Percentiles rank a stretch among this genome's conserved stretches.
Conservation (phyloP, 2,329 filamentous ascomycete species). For the Nemania sp. region DNA sequence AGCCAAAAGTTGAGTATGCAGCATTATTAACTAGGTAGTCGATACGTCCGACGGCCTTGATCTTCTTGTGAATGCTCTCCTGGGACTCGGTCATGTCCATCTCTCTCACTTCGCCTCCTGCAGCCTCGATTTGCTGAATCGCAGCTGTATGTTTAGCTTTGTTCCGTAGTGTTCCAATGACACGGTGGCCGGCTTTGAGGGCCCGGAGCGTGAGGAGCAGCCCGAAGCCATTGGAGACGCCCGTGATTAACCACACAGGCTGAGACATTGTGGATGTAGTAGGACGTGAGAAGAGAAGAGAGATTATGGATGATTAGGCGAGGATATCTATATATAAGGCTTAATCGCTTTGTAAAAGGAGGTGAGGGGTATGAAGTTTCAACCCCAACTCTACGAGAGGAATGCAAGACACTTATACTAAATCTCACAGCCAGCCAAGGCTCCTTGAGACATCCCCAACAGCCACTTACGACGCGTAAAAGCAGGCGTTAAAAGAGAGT, state of each 20-base stretch:
- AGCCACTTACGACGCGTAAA: not conserved
- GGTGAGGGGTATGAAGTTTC: not conserved
- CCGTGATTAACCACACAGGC: conserved; percentile 51
- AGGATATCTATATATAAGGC: not conserved
- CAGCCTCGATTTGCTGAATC: conserved; percentile 45
- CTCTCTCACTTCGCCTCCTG: conserved; percentile 48
- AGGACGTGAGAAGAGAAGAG: not conserved
- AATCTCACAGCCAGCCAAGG: not conserved
- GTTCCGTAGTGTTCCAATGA: conserved; percentile 51
- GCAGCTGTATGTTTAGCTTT: conserved; percentile 42
- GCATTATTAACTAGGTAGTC: conserved; percentile 51
- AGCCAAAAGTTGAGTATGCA: conserved; percentile 44
- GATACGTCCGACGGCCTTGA: conserved; percentile 46
- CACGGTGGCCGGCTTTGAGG: conserved; percentile 49
- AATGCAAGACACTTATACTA: conserved; percentile 7
- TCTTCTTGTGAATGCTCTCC: conserved; percentile 45
- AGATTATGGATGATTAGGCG: not conserved
- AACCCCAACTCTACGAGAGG: not conserved
- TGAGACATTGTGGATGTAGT: conserved; percentile 40
- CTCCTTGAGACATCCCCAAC: not conserved
- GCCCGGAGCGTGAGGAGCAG: conserved; percentile 47
- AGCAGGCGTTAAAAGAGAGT: not conserved
- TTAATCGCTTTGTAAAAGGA: no score
- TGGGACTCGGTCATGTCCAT: conserved; percentile 50
- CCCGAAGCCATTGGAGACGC: conserved; percentile 53